Evolutionary conservation across 2,329 filamentous ascomycete species (phyloP).

Genomic region (Cercospora brassicicola): DNA sequence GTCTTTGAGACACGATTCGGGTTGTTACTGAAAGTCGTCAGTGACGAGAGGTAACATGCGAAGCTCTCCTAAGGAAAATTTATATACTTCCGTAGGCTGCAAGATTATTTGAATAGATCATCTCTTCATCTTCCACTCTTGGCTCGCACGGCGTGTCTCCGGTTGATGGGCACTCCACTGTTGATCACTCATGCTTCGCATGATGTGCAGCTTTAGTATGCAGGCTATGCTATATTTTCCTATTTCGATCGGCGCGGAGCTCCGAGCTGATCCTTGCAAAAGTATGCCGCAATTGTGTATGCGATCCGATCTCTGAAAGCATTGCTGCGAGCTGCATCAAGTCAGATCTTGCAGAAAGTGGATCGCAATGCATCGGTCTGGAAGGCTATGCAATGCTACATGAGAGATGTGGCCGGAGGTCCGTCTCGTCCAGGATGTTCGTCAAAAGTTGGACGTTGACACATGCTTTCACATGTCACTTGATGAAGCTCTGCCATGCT

Average conservation of each 20-base stretch:
- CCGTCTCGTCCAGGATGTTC: too few relatives aligned
- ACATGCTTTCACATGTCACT: not conserved
- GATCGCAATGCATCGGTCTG: too few relatives aligned
- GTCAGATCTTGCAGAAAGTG: not conserved
- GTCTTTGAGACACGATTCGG: not conserved
- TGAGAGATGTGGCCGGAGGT: too few relatives aligned
- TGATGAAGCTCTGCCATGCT: not conserved
- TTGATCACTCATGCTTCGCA: not conserved
- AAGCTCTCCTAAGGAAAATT: not conserved
- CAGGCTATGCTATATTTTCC: not conserved
- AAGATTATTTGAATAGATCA: too few relatives aligned
- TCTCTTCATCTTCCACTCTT: too few relatives aligned
- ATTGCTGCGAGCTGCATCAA: not conserved
- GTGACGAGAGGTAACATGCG: too few relatives aligned
- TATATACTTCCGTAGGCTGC: not conserved
- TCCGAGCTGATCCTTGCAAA: not conserved
- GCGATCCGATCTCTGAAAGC: too few relatives aligned
- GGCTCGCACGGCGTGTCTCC: not conserved
- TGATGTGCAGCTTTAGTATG: not conserved
- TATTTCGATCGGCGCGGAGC: not conserved
- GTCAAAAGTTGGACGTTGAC: too few relatives aligned
- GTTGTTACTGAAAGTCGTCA: not conserved
- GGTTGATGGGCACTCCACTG: not conserved
- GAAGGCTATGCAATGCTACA: not conserved
- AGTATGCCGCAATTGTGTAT: not conserved